Percentiles rank a stretch among this genome's conserved stretches.
Conservation (phyloP, 2,329 filamentous ascomycete genomes). For the Xylaria multiplex region DNA sequence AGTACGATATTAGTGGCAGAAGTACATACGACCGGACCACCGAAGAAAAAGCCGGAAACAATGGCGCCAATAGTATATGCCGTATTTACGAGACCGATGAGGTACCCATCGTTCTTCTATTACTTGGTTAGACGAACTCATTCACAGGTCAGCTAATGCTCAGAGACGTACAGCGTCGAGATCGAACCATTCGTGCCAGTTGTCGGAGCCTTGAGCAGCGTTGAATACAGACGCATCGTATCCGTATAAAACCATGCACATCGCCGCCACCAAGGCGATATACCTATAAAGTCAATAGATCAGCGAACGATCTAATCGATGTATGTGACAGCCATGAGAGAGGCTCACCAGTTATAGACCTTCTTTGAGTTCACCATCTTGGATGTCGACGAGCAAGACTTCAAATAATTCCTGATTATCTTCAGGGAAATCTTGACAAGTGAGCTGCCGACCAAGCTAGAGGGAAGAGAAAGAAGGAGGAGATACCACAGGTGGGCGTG, state of each 20-base stretch:
- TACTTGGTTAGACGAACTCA: slow-evolving; percentile 6
- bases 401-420: slow-evolving; percentile 3
- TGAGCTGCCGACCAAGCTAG: slow-evolving; percentile 12
- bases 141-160: background rate
- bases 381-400: slow-evolving; percentile 34
- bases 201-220: slow-evolving; percentile 72
- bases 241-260: slow-evolving; percentile 79
- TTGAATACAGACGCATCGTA: slow-evolving; percentile 81
- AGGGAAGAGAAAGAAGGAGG: background rate
- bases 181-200: slow-evolving; percentile 74
- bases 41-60: slow-evolving; percentile 74
- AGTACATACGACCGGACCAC: slow-evolving; percentile 64
- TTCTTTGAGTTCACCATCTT: slow-evolving; percentile 52
- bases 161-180: slow-evolving; percentile 50
- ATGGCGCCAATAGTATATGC: slow-evolving; percentile 77
- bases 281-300: slow-evolving; percentile 58
- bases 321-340: background rate
- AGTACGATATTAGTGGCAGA: background rate
- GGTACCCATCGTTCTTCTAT: slow-evolving; percentile 55
- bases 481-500: background rate
- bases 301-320: slow-evolving; percentile 16
- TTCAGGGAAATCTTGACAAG: slow-evolving; percentile 3
- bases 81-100: slow-evolving; percentile 68
- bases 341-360: slow-evolving; percentile 58
- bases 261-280: slow-evolving; percentile 74